Percentiles rank a stretch among this genome's conserved stretches.
These are phyloP conservation scores for Aspergillus carbonarius DNA, from an alignment of 2,329 filamentous ascomycete genomes.

Conservation along the genomic window DNA sequence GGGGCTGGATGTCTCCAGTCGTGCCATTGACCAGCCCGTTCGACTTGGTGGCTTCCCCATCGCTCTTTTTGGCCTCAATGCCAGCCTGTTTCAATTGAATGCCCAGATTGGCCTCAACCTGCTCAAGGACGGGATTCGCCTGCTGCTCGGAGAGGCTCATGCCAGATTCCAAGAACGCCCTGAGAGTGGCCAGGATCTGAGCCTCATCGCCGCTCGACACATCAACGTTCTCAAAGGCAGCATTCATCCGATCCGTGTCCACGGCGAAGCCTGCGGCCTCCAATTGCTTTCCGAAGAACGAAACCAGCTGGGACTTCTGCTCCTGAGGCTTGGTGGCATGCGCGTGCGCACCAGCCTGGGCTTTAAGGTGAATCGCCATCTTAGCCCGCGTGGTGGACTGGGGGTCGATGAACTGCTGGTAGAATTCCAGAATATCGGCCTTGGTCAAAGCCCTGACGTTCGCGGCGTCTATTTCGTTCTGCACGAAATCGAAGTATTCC, in stretches of 20 bases:
- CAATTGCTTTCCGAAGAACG: constrained; percentile 48
- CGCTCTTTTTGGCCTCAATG: constrained; percentile 38
- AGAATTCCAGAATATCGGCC: constrained; percentile 77
- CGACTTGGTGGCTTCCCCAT: constrained; percentile 30
- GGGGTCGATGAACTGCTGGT: constrained; percentile 71
- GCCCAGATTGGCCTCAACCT: constrained; percentile 51
- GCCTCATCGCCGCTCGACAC: constrained; percentile 48
- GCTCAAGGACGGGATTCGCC: constrained; percentile 48
- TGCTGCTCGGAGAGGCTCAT: constrained; percentile 53
- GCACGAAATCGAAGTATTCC: constrained; percentile 87
- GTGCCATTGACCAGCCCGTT: constrained; percentile 23
- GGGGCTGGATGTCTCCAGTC: constrained; percentile 38
- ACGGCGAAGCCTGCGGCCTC: constrained; percentile 47
- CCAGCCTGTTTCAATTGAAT: constrained; percentile 47
- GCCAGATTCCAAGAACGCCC: constrained; percentile 51
- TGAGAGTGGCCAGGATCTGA: constrained; percentile 53
- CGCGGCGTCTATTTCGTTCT: constrained; percentile 75
- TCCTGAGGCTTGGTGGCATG: constrained; percentile 34
- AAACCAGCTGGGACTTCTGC: constrained; percentile 46
- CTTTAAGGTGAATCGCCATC: constrained; percentile 76
- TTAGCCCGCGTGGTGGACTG: constrained; percentile 74
- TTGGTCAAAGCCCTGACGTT: constrained; percentile 74
- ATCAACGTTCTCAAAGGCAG: constrained; percentile 47
- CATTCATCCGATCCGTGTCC: constrained; percentile 43
- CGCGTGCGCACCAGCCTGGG: constrained; percentile 59